Evolutionary conservation across 108 stramenopile genomes (phyloP).

Genomic region (Pseudonitzschia delicatissima): DNA sequence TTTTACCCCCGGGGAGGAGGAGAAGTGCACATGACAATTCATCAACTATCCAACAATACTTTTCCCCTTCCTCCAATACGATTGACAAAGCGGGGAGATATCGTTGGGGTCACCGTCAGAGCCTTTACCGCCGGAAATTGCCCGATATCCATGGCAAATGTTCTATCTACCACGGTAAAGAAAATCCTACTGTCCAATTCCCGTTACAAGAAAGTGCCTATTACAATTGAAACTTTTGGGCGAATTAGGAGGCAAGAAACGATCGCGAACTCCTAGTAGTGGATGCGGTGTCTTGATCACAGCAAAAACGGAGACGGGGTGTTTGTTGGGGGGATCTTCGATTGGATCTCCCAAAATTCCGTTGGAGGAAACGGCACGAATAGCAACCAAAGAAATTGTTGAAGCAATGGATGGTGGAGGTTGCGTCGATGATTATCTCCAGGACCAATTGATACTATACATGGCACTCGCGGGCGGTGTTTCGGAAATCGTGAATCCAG

Average conservation of each 20-base stretch:
- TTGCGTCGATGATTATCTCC: conserved; percentile 64
- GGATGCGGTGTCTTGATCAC: conserved; percentile 58
- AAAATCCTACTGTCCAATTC: not conserved
- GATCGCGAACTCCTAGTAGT: not conserved
- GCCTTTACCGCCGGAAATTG: conserved; percentile 42
- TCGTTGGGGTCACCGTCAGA: conserved; percentile 32
- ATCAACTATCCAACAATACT: conserved; percentile 12
- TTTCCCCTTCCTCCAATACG: conserved; percentile 39
- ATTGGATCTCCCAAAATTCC: conserved; percentile 38
- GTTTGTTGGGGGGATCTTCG: conserved; percentile 48
- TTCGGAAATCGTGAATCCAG: conserved; percentile 56
- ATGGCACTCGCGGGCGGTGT: conserved; percentile 67
- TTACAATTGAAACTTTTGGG: not conserved
- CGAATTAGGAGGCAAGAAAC: not conserved
- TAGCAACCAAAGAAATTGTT: conserved; percentile 53
- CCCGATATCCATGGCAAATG: conserved; percentile 33
- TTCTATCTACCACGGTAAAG: conserved; percentile 32
- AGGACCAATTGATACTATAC: conserved; percentile 69
- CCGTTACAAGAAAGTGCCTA: not conserved
- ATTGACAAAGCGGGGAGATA: conserved; percentile 40
- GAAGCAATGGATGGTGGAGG: conserved; percentile 44
- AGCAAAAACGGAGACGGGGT: conserved; percentile 48
- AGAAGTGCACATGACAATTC: conserved; percentile 31
- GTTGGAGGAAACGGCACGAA: conserved; percentile 29
- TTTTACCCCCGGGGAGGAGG: conserved; percentile 54